Percentiles rank a stretch among this genome's conserved stretches.
phyloP scores from a whole-genome alignment of 2,329 filamentous ascomycete species.

The Cephalotrichum gorgonifer region DNA sequence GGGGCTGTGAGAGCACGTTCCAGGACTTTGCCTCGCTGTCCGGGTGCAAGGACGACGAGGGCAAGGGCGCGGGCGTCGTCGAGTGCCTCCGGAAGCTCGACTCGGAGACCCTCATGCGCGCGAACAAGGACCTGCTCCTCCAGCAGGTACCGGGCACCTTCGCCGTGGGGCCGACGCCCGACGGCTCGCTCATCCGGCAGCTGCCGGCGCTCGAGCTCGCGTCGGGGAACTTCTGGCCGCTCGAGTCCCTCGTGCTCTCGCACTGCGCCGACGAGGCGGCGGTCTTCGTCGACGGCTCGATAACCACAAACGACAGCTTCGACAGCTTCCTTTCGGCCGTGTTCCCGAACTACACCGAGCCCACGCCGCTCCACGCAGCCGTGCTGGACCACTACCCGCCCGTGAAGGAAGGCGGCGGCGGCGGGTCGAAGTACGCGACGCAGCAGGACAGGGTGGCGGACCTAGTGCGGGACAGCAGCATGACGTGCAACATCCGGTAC shows the following conservation, averaged over 20 bases:
- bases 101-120: slow-evolving; percentile 12
- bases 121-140: slow-evolving; percentile 17
- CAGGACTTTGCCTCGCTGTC: slow-evolving; percentile 19
- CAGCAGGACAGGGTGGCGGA: slow-evolving; percentile 18
- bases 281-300: slow-evolving; percentile 17
- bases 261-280: slow-evolving; percentile 19
- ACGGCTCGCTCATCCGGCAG: slow-evolving; percentile 20
- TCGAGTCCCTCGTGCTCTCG: slow-evolving; percentile 18
- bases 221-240: slow-evolving; percentile 15
- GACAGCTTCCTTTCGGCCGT: slow-evolving; percentile 16
- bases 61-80: too few relatives aligned
- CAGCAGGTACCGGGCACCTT: slow-evolving; percentile 17
- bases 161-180: slow-evolving; percentile 19
- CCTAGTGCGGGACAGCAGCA: slow-evolving; percentile 22
- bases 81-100: slow-evolving; percentile 17
- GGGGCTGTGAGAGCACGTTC: slow-evolving; percentile 17
- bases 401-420: slow-evolving; percentile 3
- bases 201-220: slow-evolving; percentile 18
- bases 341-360: slow-evolving; percentile 21
- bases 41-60: slow-evolving; percentile 18
- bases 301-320: slow-evolving; percentile 21
- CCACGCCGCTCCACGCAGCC: slow-evolving; percentile 14
- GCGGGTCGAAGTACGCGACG: slow-evolving; percentile 13
- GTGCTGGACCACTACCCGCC: slow-evolving; percentile 19
- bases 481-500: slow-evolving; percentile 24